Conservation (phyloP, 805 yeast species). For the Cyberlindnera xylosilytica region DNA sequence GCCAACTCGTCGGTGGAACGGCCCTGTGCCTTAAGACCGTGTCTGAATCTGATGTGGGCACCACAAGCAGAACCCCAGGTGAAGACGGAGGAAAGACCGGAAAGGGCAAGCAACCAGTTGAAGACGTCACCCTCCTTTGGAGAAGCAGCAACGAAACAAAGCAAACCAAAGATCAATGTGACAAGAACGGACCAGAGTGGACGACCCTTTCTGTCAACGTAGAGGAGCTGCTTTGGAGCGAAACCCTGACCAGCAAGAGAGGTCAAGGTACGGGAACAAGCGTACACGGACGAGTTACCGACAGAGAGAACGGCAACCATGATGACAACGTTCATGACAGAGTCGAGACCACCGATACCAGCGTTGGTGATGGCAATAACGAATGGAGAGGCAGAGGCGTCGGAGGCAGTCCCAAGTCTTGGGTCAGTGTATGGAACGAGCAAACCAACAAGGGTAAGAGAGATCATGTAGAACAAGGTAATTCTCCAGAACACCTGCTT, state of each 20-base stretch:
- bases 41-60: conserved; percentile 66
- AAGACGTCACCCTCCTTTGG: conserved; percentile 55
- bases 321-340: conserved; percentile 48
- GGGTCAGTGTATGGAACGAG: conserved; percentile 61
- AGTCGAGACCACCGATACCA: conserved; percentile 46
- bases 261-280: conserved; percentile 56
- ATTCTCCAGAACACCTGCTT: conserved; percentile 65
- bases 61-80: conserved; percentile 76
- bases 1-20: conserved; percentile 62
- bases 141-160: conserved; percentile 64
- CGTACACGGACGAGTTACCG: conserved; percentile 53
- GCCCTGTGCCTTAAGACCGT: conserved; percentile 57
- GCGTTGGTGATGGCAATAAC: conserved; percentile 52
- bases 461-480: conserved; percentile 57
- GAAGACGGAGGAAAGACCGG: conserved; percentile 74
- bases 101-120: conserved; percentile 72
- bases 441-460: conserved; percentile 64
- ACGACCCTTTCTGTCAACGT: conserved; percentile 50
- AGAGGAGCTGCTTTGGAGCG: conserved; percentile 53
- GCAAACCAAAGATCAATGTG: conserved; percentile 47
- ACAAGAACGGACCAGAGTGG: conserved; percentile 52
- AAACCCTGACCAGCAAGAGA: conserved; percentile 51
- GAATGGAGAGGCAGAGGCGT: conserved; percentile 55
- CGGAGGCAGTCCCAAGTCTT: conserved; percentile 53
- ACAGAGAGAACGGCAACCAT: conserved; percentile 54